These are phyloP conservation scores for Trichomonas tenax DNA, from an alignment of 208 protist genomes.

Conservation along the genomic window DNA sequence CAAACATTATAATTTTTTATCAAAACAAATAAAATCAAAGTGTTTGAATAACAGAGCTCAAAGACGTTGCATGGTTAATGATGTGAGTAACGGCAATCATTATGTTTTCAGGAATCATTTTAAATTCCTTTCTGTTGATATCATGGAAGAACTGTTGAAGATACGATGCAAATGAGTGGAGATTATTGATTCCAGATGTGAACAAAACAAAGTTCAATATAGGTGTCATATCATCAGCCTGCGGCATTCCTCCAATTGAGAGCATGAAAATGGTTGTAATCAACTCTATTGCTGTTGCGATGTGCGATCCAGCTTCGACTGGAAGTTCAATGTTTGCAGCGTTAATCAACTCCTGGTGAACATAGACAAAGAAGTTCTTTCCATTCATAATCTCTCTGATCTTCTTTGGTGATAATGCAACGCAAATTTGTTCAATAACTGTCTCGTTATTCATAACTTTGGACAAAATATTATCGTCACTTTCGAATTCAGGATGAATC, in stretches of 20 bases:
- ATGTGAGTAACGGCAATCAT: background rate
- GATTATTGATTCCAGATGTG: background rate
- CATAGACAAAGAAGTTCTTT: background rate
- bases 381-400: background rate
- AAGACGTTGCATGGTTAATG: background rate
- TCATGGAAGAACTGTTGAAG: background rate
- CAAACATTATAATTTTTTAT: no score
- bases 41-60: background rate
- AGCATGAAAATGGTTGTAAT: background rate
- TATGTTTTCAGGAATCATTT: background rate
- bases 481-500: background rate
- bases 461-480: background rate
- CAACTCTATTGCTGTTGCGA: background rate
- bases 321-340: background rate
- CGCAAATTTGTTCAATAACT: background rate
- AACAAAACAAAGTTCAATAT: background rate
- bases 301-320: background rate
- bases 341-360: background rate
- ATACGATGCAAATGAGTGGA: background rate
- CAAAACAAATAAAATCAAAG: background rate
- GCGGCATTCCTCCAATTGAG: background rate
- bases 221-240: conserved; percentile 20
- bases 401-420: background rate
- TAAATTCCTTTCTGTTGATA: background rate
- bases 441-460: background rate